Evolutionary conservation across 345 rosid species (phyloP), one percentile per base, ranked within the genome.

Genomic region (Moricandia moricandioides): DNA sequence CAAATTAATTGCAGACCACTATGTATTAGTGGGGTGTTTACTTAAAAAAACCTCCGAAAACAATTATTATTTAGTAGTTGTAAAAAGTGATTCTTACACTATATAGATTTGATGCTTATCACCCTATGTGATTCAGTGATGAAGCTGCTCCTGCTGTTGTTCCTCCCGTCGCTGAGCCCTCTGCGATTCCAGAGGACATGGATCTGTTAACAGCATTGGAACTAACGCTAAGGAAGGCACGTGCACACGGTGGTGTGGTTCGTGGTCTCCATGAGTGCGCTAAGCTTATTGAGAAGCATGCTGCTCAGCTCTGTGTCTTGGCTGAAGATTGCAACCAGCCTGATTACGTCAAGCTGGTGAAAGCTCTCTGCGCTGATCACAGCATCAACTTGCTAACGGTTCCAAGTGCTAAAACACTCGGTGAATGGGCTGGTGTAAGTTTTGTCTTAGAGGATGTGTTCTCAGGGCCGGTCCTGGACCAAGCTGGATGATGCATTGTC

Each of bases 351-450:
- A 90, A 92, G 78, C 75, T 88, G 5, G 92, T 90, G 17, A 92
- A 88, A 77, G 96, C 88, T 13, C 91, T 92, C 62, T 92, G 96
- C 35, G 84, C 85, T 61, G 96, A 90, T 34, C 92, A 88, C 78
- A 86, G 82, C 35, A 89, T 88, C 16, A 82, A 83, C 35, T 75
- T 90, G 80, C 69, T 92, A 47, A 83, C 84, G 0, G 91, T 89
- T 61, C 96, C 97, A 18, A 86, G 90, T 82, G 93, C 97, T 18
- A 92, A 92, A 76, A 81, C 91, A 21, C 94, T 90, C 1, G 96
- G 96, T n/a, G 97, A 92, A 80, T 92, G 97, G 97, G 94, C 91
- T 73, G 97, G 96, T 51, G 94, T 92, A 84, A 86, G 93, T 88
- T 47, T 40, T 24, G 5, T 21, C 14, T n/a, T n/a, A n/a, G n/a